Conservation (phyloP, 345 rosid species). For the Syzygium aromaticum region DNA sequence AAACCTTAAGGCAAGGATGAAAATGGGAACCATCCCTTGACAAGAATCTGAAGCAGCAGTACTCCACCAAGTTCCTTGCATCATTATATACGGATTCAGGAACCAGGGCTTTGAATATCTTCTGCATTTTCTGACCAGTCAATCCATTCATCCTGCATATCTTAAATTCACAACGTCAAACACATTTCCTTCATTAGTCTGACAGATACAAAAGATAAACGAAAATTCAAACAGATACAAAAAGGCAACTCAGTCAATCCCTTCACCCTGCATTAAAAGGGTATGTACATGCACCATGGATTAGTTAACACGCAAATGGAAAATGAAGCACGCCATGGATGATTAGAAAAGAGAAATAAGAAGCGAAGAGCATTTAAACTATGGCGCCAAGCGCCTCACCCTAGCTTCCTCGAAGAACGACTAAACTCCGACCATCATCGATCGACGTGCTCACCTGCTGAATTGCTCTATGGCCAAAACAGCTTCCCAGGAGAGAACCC, state of each 20-base stretch:
- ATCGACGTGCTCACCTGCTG: conserved; percentile 54
- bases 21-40: conserved; percentile 70
- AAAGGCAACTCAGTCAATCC: neutral
- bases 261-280: neutral
- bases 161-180: conserved; percentile 30
- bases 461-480: conserved; percentile 85
- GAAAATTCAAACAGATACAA: neutral
- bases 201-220: neutral
- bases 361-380: neutral
- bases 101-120: conserved; percentile 74
- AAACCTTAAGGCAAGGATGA: conserved; percentile 86
- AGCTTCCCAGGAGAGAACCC: conserved; percentile 68
- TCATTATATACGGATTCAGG: conserved; percentile 43
- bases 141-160: conserved; percentile 90
- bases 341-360: neutral
- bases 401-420: neutral
- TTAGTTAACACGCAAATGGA: neutral
- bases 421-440: neutral
- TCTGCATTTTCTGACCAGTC: conserved; percentile 78
- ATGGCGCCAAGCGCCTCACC: neutral
- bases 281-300: neutral
- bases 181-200: conserved; percentile 18
- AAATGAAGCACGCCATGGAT: neutral
- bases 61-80: conserved; percentile 78
- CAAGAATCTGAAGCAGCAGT: conserved; percentile 89